Percentiles rank a stretch among this genome's conserved stretches.
Evolutionary conservation across 148 eudicot species (phyloP).

Genomic region (Dysphania ambrosioides): DNA sequence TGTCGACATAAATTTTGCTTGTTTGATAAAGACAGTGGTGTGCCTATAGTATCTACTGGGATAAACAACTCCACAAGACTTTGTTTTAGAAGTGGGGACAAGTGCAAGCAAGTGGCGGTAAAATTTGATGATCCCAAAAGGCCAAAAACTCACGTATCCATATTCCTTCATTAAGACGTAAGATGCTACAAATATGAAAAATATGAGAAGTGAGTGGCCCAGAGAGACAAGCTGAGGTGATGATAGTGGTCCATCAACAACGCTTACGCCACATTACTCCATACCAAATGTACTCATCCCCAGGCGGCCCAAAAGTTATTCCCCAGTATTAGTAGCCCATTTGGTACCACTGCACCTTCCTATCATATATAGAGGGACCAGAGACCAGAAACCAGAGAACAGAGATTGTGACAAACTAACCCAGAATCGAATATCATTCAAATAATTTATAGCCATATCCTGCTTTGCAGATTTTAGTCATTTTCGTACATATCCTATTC

Average conservation of each 20-base stretch:
- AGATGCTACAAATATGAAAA: background rate
- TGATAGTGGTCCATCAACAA: constrained; percentile 27
- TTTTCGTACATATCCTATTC: constrained; percentile 3
- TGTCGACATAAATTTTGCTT: too few species aligned
- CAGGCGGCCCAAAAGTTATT: constrained; percentile 24
- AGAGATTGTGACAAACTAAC: constrained; percentile 14
- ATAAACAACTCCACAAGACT: background rate
- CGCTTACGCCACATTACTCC: constrained; percentile 5
- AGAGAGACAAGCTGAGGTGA: constrained; percentile 22
- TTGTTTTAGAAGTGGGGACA: background rate
- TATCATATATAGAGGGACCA: too few species aligned
- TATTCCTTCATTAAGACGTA: background rate
- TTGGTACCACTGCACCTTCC: too few species aligned
- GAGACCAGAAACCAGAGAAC: too few species aligned
- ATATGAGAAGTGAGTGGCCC: constrained; percentile 27
- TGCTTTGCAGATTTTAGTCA: too few species aligned
- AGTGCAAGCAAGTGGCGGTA: background rate
- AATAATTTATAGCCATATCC: too few species aligned
- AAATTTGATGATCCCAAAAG: constrained; percentile 3
- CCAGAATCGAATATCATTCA: background rate
- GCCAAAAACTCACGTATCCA: background rate
- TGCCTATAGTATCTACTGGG: background rate
- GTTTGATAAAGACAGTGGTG: too few species aligned
- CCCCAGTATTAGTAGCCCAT: constrained; percentile 22
- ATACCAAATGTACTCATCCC: constrained; percentile 5